Conservation (phyloP, 768 basidiomycete species). For the Pisolithus albus region DNA sequence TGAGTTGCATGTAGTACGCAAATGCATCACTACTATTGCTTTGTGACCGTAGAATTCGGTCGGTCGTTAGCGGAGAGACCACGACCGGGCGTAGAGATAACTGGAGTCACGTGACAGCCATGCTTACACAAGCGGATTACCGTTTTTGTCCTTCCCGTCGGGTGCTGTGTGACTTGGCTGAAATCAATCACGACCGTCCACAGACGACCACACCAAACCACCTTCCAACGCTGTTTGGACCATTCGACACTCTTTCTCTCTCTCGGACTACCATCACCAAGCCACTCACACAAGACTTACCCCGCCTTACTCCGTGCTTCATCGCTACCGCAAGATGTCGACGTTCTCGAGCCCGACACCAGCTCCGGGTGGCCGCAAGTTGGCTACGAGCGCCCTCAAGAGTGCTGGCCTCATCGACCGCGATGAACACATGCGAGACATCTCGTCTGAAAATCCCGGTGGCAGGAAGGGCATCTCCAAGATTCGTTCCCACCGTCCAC, state of each 20-base stretch:
- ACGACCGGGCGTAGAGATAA: too few relatives aligned
- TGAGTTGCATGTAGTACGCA: too few relatives aligned
- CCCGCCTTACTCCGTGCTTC: background rate
- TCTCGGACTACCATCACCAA: background rate
- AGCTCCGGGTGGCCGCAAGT: slow-evolving; percentile 47
- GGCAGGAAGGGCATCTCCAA: slow-evolving; percentile 66
- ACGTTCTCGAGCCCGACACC: slow-evolving; percentile 62
- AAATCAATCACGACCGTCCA: background rate
- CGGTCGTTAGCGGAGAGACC: too few relatives aligned
- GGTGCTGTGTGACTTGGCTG: background rate
- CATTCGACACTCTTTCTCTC: background rate
- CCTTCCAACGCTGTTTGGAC: background rate
- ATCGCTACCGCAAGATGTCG: background rate
- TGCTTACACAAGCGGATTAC: background rate
- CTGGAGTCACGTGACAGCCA: background rate
- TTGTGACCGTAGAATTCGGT: too few relatives aligned
- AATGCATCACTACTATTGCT: too few relatives aligned
- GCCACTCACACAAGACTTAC: background rate
- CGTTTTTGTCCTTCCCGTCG: background rate
- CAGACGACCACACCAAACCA: background rate
- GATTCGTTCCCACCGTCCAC: slow-evolving; percentile 51
- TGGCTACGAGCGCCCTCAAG: slow-evolving; percentile 58
- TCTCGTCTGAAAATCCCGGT: slow-evolving; percentile 55
- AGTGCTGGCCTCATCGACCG: slow-evolving; percentile 71
- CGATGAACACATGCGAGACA: slow-evolving; percentile 70